These are phyloP conservation scores for Erodium chrysanthum DNA, from an alignment of 441 rosid genomes.

Conservation along the genomic window DNA sequence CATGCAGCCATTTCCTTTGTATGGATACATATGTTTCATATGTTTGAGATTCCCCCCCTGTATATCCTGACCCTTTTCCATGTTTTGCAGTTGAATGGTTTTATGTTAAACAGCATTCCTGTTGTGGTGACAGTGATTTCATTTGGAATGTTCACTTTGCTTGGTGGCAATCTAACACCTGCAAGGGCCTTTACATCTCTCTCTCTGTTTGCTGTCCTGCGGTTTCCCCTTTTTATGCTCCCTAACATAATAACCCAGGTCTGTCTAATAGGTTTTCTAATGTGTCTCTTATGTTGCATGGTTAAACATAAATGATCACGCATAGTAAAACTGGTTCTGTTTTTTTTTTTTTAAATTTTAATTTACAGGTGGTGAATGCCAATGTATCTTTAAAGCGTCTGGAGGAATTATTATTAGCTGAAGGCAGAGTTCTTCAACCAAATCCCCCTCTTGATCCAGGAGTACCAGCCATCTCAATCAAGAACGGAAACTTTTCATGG, in stretches of 20 bases:
- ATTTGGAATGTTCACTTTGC: constrained; percentile 88
- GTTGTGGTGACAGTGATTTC: constrained; percentile 87
- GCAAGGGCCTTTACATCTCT: constrained; percentile 96
- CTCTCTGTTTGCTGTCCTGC: constrained; percentile 90
- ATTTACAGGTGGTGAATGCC: constrained; percentile 74
- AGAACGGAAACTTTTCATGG: constrained; percentile 90
- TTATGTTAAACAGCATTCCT: constrained; percentile 79
- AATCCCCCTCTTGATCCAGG: constrained; percentile 79
- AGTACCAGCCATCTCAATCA: constrained; percentile 71
- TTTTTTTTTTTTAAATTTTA: constrained; percentile 13
- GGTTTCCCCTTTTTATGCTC: constrained; percentile 92
- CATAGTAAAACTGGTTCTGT: constrained; percentile 11
- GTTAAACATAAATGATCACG: not conserved
- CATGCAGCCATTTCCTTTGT: not conserved
- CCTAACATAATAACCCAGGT: constrained; percentile 97
- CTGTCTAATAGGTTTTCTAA: constrained; percentile 18
- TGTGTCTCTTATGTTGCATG: not conserved
- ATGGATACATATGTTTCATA: not conserved
- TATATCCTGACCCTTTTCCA: constrained; percentile 24
- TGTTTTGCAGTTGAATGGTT: constrained; percentile 60
- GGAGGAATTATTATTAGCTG: constrained; percentile 84
- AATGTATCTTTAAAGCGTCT: constrained; percentile 84
- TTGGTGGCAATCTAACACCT: constrained; percentile 98
- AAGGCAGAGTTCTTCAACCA: constrained; percentile 83
- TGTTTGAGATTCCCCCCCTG: not conserved